Evolutionary conservation across 2,329 filamentous ascomycete species (phyloP).

Genomic region (Chrysoporthe puriensis): DNA sequence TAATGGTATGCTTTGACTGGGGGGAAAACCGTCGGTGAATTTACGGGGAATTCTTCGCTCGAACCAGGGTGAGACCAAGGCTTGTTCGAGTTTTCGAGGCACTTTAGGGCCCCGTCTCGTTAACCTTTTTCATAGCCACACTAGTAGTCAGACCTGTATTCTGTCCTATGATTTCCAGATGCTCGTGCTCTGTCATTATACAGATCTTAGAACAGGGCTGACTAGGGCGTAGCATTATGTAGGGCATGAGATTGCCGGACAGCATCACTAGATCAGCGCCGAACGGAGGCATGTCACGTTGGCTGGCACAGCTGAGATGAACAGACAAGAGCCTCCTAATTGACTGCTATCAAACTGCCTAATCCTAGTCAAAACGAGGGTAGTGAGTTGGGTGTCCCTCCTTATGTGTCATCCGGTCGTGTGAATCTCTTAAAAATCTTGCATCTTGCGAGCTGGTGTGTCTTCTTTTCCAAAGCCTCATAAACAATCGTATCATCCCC

Average conservation of each 20-base stretch:
- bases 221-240: too few species aligned
- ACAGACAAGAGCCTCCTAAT: not conserved
- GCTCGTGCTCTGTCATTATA: too few species aligned
- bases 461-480: slow-evolving; percentile 17
- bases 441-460: slow-evolving; percentile 24
- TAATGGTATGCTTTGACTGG: too few species aligned
- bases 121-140: not conserved
- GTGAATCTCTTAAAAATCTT: slow-evolving; percentile 6
- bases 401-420: slow-evolving; percentile 9
- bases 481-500: not conserved
- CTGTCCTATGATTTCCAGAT: too few species aligned
- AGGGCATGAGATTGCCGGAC: not conserved
- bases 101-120: not conserved
- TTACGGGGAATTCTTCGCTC: not conserved
- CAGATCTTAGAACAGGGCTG: too few species aligned
- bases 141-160: not conserved
- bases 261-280: not conserved
- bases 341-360: slow-evolving; percentile 26
- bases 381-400: slow-evolving; percentile 15
- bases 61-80: not conserved
- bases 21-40: too few species aligned
- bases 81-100: not conserved
- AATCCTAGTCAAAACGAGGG: slow-evolving; percentile 22
- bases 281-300: not conserved
- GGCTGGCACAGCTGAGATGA: not conserved